Conservation (phyloP, 2,329 filamentous ascomycete species). For the Verticillium isaacii region DNA sequence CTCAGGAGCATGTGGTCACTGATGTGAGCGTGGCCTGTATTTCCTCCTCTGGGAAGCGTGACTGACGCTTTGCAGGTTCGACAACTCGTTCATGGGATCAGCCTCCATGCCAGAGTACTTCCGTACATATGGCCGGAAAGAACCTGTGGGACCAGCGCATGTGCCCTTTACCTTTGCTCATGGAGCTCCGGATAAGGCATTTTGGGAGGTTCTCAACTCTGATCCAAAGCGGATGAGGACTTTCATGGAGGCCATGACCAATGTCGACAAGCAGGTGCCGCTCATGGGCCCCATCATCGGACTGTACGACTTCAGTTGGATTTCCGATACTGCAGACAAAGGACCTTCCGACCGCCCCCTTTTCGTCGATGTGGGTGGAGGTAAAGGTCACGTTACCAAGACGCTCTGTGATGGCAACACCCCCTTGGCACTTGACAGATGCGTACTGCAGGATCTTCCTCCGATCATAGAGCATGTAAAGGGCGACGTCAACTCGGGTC, state of each 20-base stretch:
- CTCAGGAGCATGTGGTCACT: constrained; percentile 2
- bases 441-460: constrained; percentile 24
- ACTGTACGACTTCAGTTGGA: constrained; percentile 26
- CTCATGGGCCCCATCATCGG: constrained; percentile 20
- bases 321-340: constrained; percentile 3
- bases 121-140: constrained; percentile 21
- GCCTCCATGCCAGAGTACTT: constrained; percentile 25
- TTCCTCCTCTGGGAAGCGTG: background rate
- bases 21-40: background rate
- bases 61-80: constrained; percentile 14
- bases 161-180: constrained; percentile 22
- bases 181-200: constrained; percentile 20
- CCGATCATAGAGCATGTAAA: constrained; percentile 22
- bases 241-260: constrained; percentile 25
- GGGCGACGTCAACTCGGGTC: constrained; percentile 9
- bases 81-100: constrained; percentile 14
- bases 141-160: constrained; percentile 20
- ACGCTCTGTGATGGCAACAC: constrained; percentile 17
- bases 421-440: constrained; percentile 19
- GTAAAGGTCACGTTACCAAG: constrained; percentile 20
- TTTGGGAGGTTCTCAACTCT: constrained; percentile 25
- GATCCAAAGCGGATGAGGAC: constrained; percentile 18
- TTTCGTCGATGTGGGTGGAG: constrained; percentile 29
- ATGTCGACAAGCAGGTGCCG: constrained; percentile 18
- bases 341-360: constrained; percentile 11